Percentiles rank a stretch among this genome's conserved stretches.
These are phyloP conservation scores for Ephemerocybe angulata DNA, from an alignment of 768 basidiomycete species.

Conservation along the genomic window DNA sequence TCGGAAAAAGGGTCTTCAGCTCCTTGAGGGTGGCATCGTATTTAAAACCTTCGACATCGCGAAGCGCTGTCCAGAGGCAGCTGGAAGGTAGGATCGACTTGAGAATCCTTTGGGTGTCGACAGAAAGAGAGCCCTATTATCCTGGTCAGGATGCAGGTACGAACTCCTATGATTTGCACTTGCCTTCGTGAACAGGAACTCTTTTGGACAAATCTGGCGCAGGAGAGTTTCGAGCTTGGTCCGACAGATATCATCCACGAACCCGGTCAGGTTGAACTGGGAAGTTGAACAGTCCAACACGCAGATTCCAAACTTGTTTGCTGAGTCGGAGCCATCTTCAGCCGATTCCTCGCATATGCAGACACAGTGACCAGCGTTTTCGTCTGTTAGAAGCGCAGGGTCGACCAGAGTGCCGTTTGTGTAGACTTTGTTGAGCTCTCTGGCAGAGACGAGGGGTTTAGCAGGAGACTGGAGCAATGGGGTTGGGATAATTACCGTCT, in stretches of 20 bases:
- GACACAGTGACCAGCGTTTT: slow-evolving; percentile 93
- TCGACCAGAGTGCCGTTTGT: slow-evolving; percentile 97
- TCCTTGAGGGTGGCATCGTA: slow-evolving; percentile 68
- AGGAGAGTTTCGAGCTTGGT: slow-evolving; percentile 93
- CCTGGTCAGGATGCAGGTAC: neutral
- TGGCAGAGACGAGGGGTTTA: slow-evolving; percentile 21
- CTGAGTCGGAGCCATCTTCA: slow-evolving; percentile 35
- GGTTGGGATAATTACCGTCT: slow-evolving; percentile 46
- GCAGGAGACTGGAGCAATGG: neutral
- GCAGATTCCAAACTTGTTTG: slow-evolving; percentile 79
- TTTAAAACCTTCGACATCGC: slow-evolving; percentile 77
- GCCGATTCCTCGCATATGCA: slow-evolving; percentile 70
- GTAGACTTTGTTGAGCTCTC: slow-evolving; percentile 92
- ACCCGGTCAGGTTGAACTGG: slow-evolving; percentile 86
- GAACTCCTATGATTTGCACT: neutral
- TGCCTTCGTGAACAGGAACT: slow-evolving; percentile 88
- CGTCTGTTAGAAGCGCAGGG: slow-evolving; percentile 80
- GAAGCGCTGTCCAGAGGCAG: slow-evolving; percentile 87
- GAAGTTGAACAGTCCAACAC: slow-evolving; percentile 93
- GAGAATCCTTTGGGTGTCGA: slow-evolving; percentile 75
- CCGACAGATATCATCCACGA: slow-evolving; percentile 89
- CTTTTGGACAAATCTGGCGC: slow-evolving; percentile 87
- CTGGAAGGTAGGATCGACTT: slow-evolving; percentile 75
- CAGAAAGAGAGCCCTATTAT: slow-evolving; percentile 80
- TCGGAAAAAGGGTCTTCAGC: slow-evolving; percentile 66